Evolutionary conservation across 1,284 basidiomycete genomes (phyloP), one percentile per base, ranked within the genome.

Genomic region (Malassezia arunalokei): DNA sequence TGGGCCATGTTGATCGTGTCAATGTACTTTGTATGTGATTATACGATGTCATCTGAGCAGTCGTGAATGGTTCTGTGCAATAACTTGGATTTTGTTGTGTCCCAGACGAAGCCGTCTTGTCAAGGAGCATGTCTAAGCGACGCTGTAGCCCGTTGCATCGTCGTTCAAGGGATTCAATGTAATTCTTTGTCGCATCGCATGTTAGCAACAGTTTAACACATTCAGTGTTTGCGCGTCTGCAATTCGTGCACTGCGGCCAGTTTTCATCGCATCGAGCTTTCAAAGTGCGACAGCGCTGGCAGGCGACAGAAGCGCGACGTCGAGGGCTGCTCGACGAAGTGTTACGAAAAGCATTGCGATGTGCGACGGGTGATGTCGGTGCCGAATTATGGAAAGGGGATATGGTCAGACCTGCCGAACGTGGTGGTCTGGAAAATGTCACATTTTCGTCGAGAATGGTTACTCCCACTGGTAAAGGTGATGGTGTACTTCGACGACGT

Each of bases 191-290:
- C 17, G 40, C 43, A 15, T 43, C 42, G 11, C 15, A 12, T 11
- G 8, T 29, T 24, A 20, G 24, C 33, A 47, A 40, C 11, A 47
- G 8, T 28, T 32, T 47, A 14, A 40, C 37, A 38, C 50, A 52
- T 9, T 38, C 27, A n/a, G 31, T 33, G n/a, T 47, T 46, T 6
- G 46, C 51, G 20, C 35, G 14, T 9, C 6, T 12, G 41, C 51
- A 53, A 15, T 41, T 43, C 24, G 24, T 33, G 31, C 51, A 53
- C 29, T 41, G 44, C 6, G 51, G 51, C 51, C 51, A 53, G 9
- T 14, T 20, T 9, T 48, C 51, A 20, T 54, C 51, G 33, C 51
- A 54, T 1, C 51, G 45, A 11, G 30, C 20, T 27, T 54, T 54
- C 6, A 47, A 24, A 6, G n/a, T 5, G 17, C 51, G 51, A 28